Evolutionary conservation across 805 yeast genomes (phyloP), one percentile per base, ranked within the genome.

Genomic region (Candida palmyrensis): DNA sequence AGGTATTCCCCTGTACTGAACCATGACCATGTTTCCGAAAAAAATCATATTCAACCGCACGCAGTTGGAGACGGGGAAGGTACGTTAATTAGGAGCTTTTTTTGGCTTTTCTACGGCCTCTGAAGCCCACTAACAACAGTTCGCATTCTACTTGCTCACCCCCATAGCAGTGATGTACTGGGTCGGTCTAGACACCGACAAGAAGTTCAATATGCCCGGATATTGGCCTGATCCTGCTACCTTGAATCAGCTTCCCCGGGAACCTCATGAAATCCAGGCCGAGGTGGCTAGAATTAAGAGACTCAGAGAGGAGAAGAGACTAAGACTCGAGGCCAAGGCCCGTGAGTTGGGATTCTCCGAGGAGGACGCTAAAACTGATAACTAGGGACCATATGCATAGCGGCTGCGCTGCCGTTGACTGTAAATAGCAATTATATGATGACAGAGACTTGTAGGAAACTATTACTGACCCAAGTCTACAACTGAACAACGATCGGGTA

Each of bases 201-300:
- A 70, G 47, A 89, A 87, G 63, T 78, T 89, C 56, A 85, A 87
- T 51, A 79, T 88, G 30, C 94, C 95, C 6, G 96, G 96, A 14
- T 89, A 86, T 60, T 88, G 96, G 95, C 97, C 97, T 3, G 97
- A 88, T 55, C 96, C 96, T 26, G 82, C 83, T 26, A 82, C 96
- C 2, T 69, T 87, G 45, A 88, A 89, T 54, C 82, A 85, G 59
- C 80, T 89, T 22, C 97, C 97, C 3, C 89, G 88, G 50, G 96
- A 89, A 51, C 88, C 88, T 2, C 84, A 82, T 48, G 96, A 89
- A 53, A 86, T 89, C 39, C 82, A 85, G 53, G 90, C 92, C 1
- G 97, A 89, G 52, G 65, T 89, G 24, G 96, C 95, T 11, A 75
- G 96, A 54, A 81, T 89, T 71, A 77, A 79, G 54, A 74, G 77